phyloP scores from a whole-genome alignment of 2,329 filamentous ascomycete species.

The Lasiodiplodia sp. region DNA sequence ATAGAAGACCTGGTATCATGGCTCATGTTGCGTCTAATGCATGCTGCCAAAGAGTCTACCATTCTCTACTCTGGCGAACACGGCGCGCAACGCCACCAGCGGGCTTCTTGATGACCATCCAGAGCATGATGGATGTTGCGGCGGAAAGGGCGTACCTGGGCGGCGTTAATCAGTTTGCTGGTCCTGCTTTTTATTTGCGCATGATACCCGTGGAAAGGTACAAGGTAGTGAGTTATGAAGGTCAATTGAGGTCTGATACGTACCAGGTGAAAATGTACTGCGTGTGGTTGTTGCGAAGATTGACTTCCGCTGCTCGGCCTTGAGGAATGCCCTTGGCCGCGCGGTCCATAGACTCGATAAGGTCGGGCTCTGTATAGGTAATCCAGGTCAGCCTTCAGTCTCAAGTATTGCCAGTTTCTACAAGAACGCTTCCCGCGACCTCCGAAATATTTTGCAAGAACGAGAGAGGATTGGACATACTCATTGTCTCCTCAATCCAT shows the following conservation, averaged over 20 bases:
- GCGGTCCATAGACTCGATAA: conserved; percentile 77
- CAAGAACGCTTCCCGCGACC: conserved; percentile 39
- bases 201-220: not conserved
- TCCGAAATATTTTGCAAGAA: not conserved
- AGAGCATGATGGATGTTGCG: conserved; percentile 94
- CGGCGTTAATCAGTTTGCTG: not conserved
- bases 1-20: not conserved
- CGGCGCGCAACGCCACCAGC: conserved; percentile 74
- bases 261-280: conserved; percentile 99
- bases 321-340: conserved; percentile 86
- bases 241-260: conserved; percentile 41
- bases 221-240: not conserved
- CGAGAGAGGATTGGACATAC: conserved; percentile 56
- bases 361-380: conserved; percentile 71
- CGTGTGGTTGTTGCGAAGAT: conserved; percentile 92
- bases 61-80: conserved; percentile 77
- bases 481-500: conserved; percentile 96
- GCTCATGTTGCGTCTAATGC: not conserved
- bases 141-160: conserved; percentile 82
- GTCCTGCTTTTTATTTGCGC: conserved; percentile 8
- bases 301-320: conserved; percentile 86
- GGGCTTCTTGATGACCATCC: conserved; percentile 91
- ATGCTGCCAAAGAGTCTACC: conserved; percentile 58
- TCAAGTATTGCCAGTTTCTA: not conserved
- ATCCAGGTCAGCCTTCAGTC: conserved; percentile 19